Conservation (phyloP, 176 grass and related monocot species). For the Tillandsia fasciculata region DNA sequence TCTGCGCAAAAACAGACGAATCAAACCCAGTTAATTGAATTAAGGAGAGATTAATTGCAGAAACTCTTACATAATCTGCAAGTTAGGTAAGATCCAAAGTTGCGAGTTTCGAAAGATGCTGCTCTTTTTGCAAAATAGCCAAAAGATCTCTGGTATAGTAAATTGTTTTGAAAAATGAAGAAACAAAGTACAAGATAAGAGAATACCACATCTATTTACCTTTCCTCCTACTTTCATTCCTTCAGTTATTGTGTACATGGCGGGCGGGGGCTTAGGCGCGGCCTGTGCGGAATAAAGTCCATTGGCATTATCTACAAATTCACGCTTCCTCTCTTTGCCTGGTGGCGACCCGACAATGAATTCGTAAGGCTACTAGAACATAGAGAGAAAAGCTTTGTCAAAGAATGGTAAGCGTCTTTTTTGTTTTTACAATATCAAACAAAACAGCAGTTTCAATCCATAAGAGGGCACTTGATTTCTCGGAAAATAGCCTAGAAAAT, state of each 20-base stretch:
- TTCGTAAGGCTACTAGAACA: slow-evolving; percentile 93
- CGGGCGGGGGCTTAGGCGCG: slow-evolving; percentile 65
- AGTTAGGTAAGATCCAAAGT: background rate
- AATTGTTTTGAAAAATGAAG: no score
- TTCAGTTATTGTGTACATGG: slow-evolving; percentile 72
- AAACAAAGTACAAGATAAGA: no score
- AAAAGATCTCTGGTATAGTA: no score
- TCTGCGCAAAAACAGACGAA: slow-evolving; percentile 31
- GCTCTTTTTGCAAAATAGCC: no score
- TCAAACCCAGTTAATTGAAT: background rate
- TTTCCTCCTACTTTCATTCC: slow-evolving; percentile 96
- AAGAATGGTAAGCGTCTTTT: background rate
- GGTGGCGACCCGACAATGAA: slow-evolving; percentile 80
- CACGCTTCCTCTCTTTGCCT: slow-evolving; percentile 79
- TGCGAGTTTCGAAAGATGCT: no score
- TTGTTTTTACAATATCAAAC: no score
- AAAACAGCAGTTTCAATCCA: no score
- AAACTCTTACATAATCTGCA: background rate
- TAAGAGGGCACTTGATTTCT: no score
- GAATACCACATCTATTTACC: slow-evolving; percentile 23
- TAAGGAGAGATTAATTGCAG: background rate
- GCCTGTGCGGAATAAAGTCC: slow-evolving; percentile 80
- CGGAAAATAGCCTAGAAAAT: no score
- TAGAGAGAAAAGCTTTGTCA: slow-evolving; percentile 11
- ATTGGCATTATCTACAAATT: slow-evolving; percentile 79